Evolutionary conservation across 805 yeast species (phyloP).

Genomic region (Candida ortonii): DNA sequence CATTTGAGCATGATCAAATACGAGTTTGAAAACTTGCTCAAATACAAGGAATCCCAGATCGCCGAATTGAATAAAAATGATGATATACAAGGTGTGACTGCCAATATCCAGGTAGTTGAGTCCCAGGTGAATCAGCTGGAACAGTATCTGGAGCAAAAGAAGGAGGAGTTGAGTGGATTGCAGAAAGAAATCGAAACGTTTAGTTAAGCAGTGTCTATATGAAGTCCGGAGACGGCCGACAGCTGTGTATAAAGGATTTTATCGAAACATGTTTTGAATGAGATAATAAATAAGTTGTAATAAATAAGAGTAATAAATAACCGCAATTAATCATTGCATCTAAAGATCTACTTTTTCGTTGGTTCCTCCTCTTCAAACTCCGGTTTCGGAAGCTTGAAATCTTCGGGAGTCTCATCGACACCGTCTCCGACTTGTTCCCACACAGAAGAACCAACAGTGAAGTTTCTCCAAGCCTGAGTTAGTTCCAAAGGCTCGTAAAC

Average conservation of each 20-base stretch:
- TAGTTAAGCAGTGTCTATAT: slow-evolving; percentile 11
- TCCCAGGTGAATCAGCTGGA: slow-evolving; percentile 73
- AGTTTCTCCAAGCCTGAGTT: slow-evolving; percentile 90
- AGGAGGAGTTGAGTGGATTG: slow-evolving; percentile 54
- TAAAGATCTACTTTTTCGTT: slow-evolving; percentile 26
- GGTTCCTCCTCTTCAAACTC: slow-evolving; percentile 55
- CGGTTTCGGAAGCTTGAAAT: slow-evolving; percentile 79
- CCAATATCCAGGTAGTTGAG: slow-evolving; percentile 68
- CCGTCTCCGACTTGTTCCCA: slow-evolving; percentile 95
- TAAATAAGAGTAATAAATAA: slow-evolving; percentile 18
- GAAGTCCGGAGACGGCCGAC: not conserved
- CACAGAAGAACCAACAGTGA: slow-evolving; percentile 80
- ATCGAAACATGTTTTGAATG: not conserved
- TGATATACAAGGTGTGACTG: slow-evolving; percentile 50
- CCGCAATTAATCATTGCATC: slow-evolving; percentile 10
- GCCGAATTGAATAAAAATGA: slow-evolving; percentile 33
- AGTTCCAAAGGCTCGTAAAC: slow-evolving; percentile 88
- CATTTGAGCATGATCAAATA: slow-evolving; percentile 37
- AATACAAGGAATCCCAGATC: slow-evolving; percentile 67
- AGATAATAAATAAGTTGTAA: slow-evolving; percentile 19
- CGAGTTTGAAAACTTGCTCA: slow-evolving; percentile 80
- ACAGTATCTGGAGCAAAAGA: slow-evolving; percentile 61
- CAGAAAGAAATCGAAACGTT: slow-evolving; percentile 34
- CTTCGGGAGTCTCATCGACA: slow-evolving; percentile 73
- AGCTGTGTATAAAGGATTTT: slow-evolving; percentile 1